phyloP scores from a whole-genome alignment of 495 filamentous ascomycete genomes.

The Gamarada debralockiae region DNA sequence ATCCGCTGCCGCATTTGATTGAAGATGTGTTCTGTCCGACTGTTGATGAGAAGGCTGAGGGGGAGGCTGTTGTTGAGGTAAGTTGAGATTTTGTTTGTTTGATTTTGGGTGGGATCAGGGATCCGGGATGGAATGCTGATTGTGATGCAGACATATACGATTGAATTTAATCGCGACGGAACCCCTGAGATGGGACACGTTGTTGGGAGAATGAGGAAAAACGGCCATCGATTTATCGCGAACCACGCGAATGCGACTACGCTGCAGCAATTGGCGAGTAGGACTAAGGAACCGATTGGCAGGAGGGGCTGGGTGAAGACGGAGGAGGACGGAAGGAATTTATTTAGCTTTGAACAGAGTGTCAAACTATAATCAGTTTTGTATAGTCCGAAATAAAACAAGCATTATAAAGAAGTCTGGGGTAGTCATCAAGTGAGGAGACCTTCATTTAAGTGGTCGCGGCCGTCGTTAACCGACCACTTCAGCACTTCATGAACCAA shows the following conservation, averaged over 20 bases:
- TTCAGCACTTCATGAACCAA: too few species aligned
- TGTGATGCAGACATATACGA: constrained; percentile 58
- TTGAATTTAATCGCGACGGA: constrained; percentile 45
- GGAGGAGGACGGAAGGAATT: constrained; percentile 32
- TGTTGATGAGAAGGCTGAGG: constrained; percentile 35
- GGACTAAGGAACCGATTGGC: constrained; percentile 30
- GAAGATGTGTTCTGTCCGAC: constrained; percentile 26
- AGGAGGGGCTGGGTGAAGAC: constrained; percentile 32
- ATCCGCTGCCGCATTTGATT: constrained; percentile 29
- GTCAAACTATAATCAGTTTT: constrained; percentile 18
- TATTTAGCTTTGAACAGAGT: constrained; percentile 34
- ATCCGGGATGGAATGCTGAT: too few species aligned
- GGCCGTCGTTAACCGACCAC: too few species aligned
- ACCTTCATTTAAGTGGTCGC: too few species aligned
- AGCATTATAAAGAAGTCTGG: too few species aligned
- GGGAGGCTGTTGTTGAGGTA: constrained; percentile 47
- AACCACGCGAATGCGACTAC: constrained; percentile 41
- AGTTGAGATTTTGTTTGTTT: constrained; percentile 10
- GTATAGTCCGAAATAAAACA: too few species aligned
- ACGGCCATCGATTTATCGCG: constrained; percentile 44
- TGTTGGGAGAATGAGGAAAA: constrained; percentile 40
- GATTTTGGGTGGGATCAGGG: too few species aligned
- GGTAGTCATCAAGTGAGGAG: too few species aligned
- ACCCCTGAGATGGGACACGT: constrained; percentile 38
- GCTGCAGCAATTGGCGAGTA: constrained; percentile 31